Evolutionary conservation across 306 rosid species (phyloP).

Genomic region (Oemleria cerasiformis): DNA sequence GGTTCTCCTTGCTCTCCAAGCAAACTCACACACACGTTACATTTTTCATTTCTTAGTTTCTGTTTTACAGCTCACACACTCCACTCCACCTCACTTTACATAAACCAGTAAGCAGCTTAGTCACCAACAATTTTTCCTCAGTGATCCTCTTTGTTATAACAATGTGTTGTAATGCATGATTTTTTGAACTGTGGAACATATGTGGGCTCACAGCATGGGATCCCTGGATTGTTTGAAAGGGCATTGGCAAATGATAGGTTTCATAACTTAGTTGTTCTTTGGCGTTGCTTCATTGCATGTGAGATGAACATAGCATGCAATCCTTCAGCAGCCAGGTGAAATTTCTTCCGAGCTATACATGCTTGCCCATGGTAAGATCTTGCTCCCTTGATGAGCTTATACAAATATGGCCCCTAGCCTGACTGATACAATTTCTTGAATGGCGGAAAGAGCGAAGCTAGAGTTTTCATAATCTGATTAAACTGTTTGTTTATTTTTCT

Average conservation of each 20-base stretch:
- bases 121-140: neutral
- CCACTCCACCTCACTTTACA: too few relatives aligned
- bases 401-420: neutral
- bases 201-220: conserved; percentile 71
- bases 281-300: conserved; percentile 81
- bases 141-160: neutral
- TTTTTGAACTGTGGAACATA: neutral
- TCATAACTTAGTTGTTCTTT: conserved; percentile 67
- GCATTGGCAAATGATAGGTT: conserved; percentile 58
- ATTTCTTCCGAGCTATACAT: conserved; percentile 93
- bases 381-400: neutral
- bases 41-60: too few relatives aligned
- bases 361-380: conserved; percentile 88
- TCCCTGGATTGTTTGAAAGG: conserved; percentile 82
- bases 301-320: conserved; percentile 54
- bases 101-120: too few relatives aligned
- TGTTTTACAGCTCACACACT: too few relatives aligned
- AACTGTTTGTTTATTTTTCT: neutral
- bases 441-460: neutral
- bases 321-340: conserved; percentile 69
- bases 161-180: neutral
- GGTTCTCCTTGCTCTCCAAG: too few relatives aligned
- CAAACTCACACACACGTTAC: too few relatives aligned
- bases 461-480: neutral
- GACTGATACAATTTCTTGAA: neutral